These are phyloP conservation scores for Volvox africanus DNA, from an alignment of 139 green algal species.

Conservation along the genomic window DNA sequence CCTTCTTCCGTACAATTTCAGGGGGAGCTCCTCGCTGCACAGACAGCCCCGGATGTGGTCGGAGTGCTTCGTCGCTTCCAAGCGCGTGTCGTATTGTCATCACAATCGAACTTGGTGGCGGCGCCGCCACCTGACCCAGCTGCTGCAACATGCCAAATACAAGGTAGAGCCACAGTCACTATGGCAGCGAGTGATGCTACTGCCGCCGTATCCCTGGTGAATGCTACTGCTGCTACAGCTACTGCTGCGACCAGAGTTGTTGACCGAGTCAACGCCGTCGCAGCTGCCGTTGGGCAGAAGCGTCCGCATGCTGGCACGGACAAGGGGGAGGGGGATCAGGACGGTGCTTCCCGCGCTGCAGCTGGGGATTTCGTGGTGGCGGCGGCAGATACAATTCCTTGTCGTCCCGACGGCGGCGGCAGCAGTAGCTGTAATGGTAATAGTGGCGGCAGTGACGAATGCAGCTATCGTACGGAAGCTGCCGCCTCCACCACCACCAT, in stretches of 20 bases:
- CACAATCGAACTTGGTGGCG: background rate
- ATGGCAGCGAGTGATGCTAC: background rate
- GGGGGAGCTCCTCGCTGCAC: constrained; percentile 52
- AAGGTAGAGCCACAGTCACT: background rate
- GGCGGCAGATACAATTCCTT: too few species aligned
- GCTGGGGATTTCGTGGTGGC: too few species aligned
- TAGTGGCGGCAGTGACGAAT: too few species aligned
- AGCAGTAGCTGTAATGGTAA: too few species aligned
- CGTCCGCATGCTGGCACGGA: background rate
- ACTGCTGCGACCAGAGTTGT: background rate
- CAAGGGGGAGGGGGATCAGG: background rate
- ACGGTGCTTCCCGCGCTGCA: too few species aligned
- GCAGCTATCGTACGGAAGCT: too few species aligned
- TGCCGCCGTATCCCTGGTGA: background rate
- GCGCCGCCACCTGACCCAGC: background rate
- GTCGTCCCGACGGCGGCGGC: too few species aligned
- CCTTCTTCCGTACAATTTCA: background rate
- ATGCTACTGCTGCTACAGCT: background rate
- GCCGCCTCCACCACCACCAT: too few species aligned
- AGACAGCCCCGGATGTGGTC: constrained; percentile 46
- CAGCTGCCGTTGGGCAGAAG: background rate
- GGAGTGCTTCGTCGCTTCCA: constrained; percentile 43
- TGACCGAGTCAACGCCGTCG: background rate
- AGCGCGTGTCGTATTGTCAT: background rate
- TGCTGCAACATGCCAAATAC: background rate